Percentiles rank a stretch among this genome's conserved stretches.
phyloP scores from a whole-genome alignment of 345 rosid species.

The Pseudoturritis turrita region DNA sequence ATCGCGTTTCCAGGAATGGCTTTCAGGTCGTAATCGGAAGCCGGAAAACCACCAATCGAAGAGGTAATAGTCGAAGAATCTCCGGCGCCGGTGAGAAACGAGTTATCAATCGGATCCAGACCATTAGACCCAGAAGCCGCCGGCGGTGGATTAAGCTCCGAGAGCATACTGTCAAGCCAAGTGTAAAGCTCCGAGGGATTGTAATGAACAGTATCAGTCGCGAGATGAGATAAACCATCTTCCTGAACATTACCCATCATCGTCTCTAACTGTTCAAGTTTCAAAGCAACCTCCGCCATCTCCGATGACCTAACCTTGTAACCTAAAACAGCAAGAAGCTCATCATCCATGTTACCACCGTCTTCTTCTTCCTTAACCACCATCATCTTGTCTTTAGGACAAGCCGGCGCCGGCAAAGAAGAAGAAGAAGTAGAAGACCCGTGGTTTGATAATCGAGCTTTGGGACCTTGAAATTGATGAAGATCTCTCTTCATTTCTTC shows the following conservation, averaged over 20 bases:
- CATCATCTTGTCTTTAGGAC: conserved; percentile 42
- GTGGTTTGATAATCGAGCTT: background rate
- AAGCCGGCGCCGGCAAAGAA: background rate
- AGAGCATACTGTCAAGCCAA: conserved; percentile 62
- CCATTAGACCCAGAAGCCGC: background rate
- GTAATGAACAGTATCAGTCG: conserved; percentile 66
- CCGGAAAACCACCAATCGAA: conserved; percentile 36
- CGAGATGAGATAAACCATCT: conserved; percentile 55
- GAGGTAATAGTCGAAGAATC: conserved; percentile 42
- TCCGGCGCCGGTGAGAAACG: conserved; percentile 34
- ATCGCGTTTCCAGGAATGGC: conserved; percentile 74
- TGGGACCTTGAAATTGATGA: conserved; percentile 34
- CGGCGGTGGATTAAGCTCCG: conserved; percentile 55
- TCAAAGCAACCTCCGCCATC: conserved; percentile 84
- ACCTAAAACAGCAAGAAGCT: conserved; percentile 63
- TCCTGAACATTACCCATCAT: conserved; percentile 58
- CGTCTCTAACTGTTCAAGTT: conserved; percentile 74
- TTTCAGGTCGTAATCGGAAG: conserved; percentile 62
- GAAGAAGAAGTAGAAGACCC: conserved; percentile 15
- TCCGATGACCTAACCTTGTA: conserved; percentile 74
- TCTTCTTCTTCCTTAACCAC: conserved; percentile 40
- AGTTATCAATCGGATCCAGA: conserved; percentile 9
- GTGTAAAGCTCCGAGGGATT: conserved; percentile 69
- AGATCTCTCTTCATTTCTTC: conserved; percentile 50
- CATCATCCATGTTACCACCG: conserved; percentile 64